Conservation (phyloP, 75 land plant genomes). For the Larix kaempferi region DNA sequence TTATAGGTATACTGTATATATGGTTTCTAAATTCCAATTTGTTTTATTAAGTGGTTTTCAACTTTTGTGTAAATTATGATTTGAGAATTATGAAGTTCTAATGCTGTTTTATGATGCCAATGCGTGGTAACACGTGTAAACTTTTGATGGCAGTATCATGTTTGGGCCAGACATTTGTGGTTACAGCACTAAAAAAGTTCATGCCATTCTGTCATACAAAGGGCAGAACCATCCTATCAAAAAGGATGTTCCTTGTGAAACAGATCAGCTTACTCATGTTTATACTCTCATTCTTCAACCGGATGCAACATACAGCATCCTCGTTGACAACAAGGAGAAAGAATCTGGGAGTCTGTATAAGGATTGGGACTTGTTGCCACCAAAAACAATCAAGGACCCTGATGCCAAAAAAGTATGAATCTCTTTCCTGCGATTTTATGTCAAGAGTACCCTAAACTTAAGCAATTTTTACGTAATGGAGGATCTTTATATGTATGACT, state of each 20-base stretch:
- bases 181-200: conserved; percentile 73
- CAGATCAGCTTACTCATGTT: conserved; percentile 91
- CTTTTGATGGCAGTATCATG: conserved; percentile 73
- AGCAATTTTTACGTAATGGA: neutral
- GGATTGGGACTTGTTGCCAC: conserved; percentile 86
- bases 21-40: too few relatives aligned
- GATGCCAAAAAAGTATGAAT: conserved; percentile 66
- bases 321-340: conserved; percentile 77
- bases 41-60: too few relatives aligned
- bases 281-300: conserved; percentile 86
- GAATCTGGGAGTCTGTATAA: conserved; percentile 68
- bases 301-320: conserved; percentile 80
- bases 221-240: conserved; percentile 68
- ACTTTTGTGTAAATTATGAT: too few relatives aligned
- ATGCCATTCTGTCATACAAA: conserved; percentile 68
- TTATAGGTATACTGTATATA: conserved; percentile 39
- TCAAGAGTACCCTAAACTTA: neutral
- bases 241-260: conserved; percentile 80
- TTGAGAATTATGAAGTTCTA: too few relatives aligned
- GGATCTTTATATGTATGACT: neutral
- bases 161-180: conserved; percentile 98
- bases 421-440: neutral
- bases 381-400: conserved; percentile 80
- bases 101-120: neutral
- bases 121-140: neutral